Conservation (phyloP, 768 basidiomycete genomes). For the Terana coerulea region DNA sequence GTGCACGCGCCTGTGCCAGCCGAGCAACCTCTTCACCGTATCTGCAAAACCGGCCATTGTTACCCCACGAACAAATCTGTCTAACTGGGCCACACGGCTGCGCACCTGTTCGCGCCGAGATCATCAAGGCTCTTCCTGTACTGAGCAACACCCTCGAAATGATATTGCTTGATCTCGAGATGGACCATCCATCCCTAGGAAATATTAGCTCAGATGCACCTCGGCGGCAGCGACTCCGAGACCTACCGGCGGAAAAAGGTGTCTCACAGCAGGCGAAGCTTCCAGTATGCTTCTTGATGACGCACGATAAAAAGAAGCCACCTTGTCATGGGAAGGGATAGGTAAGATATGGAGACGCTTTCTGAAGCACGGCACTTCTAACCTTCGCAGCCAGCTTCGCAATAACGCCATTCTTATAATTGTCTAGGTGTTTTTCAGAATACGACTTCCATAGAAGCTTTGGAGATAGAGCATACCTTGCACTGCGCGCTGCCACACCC, state of each 20-base stretch:
- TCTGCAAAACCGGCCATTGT: slow-evolving; percentile 42
- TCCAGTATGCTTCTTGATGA: slow-evolving; percentile 43
- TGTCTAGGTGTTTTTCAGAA: slow-evolving; percentile 33
- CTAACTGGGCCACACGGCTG: not conserved
- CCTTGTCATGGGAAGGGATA: slow-evolving; percentile 31
- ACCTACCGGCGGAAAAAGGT: slow-evolving; percentile 53
- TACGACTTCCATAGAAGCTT: not conserved
- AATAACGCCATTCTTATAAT: slow-evolving; percentile 77
- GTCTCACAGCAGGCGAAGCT: slow-evolving; percentile 39
- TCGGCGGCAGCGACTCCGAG: not conserved
- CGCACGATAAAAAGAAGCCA: slow-evolving; percentile 60
- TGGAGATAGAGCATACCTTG: slow-evolving; percentile 45
- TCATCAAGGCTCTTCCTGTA: slow-evolving; percentile 89
- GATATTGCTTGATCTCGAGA: slow-evolving; percentile 74
- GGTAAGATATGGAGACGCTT: no score
- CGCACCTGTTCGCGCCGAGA: slow-evolving; percentile 66
- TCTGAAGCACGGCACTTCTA: no score
- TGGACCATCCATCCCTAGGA: slow-evolving; percentile 77
- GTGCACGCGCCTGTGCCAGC: slow-evolving; percentile 58
- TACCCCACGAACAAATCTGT: slow-evolving; percentile 12
- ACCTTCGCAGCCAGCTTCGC: slow-evolving; percentile 81
- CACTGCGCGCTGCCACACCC: slow-evolving; percentile 91
- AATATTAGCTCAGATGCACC: not conserved
- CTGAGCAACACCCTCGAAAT: slow-evolving; percentile 88
- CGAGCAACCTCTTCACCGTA: slow-evolving; percentile 88